A percentile compares a stretch with the other conserved stretches of the same genome.
Conservation (phyloP, 352 stramenopile species). For the Aphanomyces astaci region DNA sequence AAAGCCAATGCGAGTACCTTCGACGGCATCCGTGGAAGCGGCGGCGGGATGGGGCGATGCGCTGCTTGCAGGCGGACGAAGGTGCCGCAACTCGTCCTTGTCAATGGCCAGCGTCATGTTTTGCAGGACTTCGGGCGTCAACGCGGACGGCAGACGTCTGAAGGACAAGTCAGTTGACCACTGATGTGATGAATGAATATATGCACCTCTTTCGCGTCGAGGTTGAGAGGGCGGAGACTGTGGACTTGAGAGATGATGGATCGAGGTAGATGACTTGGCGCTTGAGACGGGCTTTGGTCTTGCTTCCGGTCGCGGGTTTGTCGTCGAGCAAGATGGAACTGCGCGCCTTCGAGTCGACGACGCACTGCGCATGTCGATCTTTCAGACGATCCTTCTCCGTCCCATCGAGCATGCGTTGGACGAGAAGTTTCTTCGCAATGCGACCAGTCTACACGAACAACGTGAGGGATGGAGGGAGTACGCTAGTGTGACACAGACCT, state of each 20-base stretch:
- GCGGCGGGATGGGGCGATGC: neutral
- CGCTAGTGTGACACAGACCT: no score
- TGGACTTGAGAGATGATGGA: neutral
- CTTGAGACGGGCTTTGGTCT: neutral
- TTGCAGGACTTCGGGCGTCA: neutral
- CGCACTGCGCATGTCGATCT: slow-evolving; percentile 63
- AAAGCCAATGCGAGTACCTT: no score
- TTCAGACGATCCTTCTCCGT: slow-evolving; percentile 78
- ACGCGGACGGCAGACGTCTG: neutral
- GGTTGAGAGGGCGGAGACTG: neutral
- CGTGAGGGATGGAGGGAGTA: no score
- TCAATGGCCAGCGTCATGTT: slow-evolving; percentile 1
- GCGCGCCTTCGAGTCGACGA: slow-evolving; percentile 59
- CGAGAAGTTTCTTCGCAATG: slow-evolving; percentile 73
- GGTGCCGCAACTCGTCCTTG: neutral
- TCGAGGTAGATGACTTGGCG: neutral
- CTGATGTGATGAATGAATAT: no score
- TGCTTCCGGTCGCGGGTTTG: slow-evolving; percentile 10
- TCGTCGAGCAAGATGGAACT: slow-evolving; percentile 52
- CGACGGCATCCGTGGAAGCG: neutral
- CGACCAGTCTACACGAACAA: slow-evolving; percentile 27
- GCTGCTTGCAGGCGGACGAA: neutral
- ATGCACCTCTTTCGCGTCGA: neutral
- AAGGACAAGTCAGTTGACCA: neutral
- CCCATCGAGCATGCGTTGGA: slow-evolving; percentile 65